Conservation (phyloP, 306 rosid species). For the Cicer bijugum region DNA sequence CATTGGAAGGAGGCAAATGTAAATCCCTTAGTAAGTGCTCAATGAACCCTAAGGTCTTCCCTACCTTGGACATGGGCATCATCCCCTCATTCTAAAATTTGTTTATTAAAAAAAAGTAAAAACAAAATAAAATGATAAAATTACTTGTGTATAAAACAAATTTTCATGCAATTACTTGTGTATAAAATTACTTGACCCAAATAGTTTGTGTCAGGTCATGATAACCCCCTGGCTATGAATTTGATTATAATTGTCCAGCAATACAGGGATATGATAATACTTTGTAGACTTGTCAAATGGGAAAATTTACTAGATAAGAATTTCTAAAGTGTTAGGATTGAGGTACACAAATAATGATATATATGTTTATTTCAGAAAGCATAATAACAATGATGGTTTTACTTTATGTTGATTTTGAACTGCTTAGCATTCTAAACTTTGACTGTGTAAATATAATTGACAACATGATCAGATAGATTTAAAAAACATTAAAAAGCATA, state of each 20-base stretch:
- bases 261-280: neutral
- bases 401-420: constrained; percentile 4
- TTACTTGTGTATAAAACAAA: neutral
- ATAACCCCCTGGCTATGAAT: neutral
- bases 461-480: neutral
- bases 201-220: neutral
- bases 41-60: no score
- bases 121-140: neutral
- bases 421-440: neutral
- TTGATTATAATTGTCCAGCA: neutral
- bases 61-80: no score
- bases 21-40: no score
- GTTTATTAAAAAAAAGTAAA: neutral
- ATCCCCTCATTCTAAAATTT: no score
- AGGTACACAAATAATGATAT: constrained; percentile 5
- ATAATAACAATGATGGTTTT: constrained; percentile 10
- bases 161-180: neutral
- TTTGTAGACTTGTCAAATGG: neutral
- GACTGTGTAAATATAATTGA: neutral
- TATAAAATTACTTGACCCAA: constrained; percentile 10
- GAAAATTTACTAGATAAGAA: neutral
- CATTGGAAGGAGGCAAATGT: no score
- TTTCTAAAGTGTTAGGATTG: neutral
- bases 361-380: neutral
- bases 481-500: neutral